Percentiles rank a stretch among this genome's conserved stretches.
phyloP scores from a whole-genome alignment of 345 rosid species.

The Brassica nigra region DNA sequence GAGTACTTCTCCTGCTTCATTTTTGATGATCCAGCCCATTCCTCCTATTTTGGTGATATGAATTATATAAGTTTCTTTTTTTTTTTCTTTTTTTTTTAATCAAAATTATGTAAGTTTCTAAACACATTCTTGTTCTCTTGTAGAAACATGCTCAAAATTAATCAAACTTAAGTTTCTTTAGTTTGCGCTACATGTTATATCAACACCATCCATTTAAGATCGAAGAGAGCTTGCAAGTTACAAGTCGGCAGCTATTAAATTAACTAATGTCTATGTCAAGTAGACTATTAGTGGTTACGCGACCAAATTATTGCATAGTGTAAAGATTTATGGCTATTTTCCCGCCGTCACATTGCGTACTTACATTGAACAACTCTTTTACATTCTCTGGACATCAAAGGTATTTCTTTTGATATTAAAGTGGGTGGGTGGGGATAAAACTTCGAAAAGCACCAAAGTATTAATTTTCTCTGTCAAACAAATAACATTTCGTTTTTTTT shows the following conservation, averaged over 20 bases:
- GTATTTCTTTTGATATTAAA: slow-evolving; percentile 15
- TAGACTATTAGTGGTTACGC: slow-evolving; percentile 21
- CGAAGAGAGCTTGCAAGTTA: slow-evolving; percentile 4
- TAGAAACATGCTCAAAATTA: slow-evolving; percentile 17
- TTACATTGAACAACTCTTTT: slow-evolving; percentile 19
- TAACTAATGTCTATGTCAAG: neutral
- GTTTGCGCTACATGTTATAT: neutral
- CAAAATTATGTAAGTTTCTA: slow-evolving; percentile 8
- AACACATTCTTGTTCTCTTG: slow-evolving; percentile 26
- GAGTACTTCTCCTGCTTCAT: no score
- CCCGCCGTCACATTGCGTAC: slow-evolving; percentile 26
- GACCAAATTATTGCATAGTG: slow-evolving; percentile 36
- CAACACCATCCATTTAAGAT: neutral
- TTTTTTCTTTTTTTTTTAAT: no score
- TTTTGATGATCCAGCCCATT: no score
- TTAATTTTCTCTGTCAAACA: neutral
- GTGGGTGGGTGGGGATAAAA: no score
- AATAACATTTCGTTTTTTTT: neutral
- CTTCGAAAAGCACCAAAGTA: neutral
- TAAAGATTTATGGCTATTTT: slow-evolving; percentile 25
- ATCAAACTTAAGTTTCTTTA: neutral
- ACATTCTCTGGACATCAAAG: slow-evolving; percentile 29
- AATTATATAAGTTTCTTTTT: no score
- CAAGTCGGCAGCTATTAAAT: neutral
- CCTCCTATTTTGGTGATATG: no score